Conservation (phyloP, 1,139 yeast genomes). For the Lodderomyces oxycetoniae region DNA sequence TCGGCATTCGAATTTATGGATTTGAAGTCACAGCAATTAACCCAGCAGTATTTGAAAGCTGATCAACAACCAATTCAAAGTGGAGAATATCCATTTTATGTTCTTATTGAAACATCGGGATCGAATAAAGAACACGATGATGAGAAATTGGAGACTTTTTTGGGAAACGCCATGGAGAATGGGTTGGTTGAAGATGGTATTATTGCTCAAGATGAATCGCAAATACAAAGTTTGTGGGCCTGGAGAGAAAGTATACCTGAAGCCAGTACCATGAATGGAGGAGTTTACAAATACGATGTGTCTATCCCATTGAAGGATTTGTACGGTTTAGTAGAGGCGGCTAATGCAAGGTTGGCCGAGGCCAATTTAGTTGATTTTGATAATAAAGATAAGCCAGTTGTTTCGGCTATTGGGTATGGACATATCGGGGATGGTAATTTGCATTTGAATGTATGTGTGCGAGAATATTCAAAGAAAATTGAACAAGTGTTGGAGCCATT, state of each 20-base stretch:
- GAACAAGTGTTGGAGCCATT: conserved; percentile 84
- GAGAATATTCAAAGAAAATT: conserved; percentile 70
- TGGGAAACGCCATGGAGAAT: conserved; percentile 79
- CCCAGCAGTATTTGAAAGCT: conserved; percentile 49
- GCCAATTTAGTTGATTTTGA: conserved; percentile 61
- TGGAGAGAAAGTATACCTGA: conserved; percentile 96
- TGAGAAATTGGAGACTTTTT: conserved; percentile 70
- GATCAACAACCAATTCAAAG: conserved; percentile 73
- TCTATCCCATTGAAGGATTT: conserved; percentile 77
- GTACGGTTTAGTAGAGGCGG: conserved; percentile 76
- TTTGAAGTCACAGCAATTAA: conserved; percentile 61
- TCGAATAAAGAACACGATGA: conserved; percentile 84
- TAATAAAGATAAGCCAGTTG: conserved; percentile 68
- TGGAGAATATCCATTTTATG: conserved; percentile 73
- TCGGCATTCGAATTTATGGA: conserved; percentile 98
- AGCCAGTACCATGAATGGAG: conserved; percentile 80
- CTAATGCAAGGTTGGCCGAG: conserved; percentile 51
- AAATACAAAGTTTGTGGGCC: conserved; percentile 75
- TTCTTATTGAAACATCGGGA: conserved; percentile 90
- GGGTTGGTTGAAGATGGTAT: conserved; percentile 87
- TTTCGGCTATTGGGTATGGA: conserved; percentile 89
- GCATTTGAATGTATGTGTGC: conserved; percentile 87
- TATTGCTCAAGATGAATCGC: conserved; percentile 92
- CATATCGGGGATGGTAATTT: conserved; percentile 95
- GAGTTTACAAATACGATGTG: conserved; percentile 95